Evolutionary conservation across 306 rosid species (phyloP), one percentile per base, ranked within the genome.

Genomic region (Spatholobus suberectus): DNA sequence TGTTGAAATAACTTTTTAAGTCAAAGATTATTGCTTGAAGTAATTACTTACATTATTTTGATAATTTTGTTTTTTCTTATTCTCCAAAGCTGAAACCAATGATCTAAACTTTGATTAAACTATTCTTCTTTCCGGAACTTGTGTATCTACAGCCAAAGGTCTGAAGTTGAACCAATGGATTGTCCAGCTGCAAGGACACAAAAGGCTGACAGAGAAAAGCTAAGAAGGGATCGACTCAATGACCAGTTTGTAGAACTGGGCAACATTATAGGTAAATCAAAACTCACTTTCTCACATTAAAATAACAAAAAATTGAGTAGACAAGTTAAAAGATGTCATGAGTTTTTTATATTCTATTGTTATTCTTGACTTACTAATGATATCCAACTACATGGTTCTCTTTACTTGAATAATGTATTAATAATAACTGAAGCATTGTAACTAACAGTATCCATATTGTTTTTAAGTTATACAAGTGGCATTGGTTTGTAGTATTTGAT

Each of bases 131-230:
- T 82, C 71, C 49, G 13, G 72, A 81, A 73, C 76, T 70, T 44
- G 38, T 24, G 37, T 81, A 6, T 75, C 78, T 89, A 82, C 79
- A 80, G 93, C 87, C 87, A 81, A 55, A 86, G 78, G 87, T 69
- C 80, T 82, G 92, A 90, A 76, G 89, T 85, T 57, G 88, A 91
- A 26, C 54, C 34, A 54, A 94, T 89, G 89, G 97, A 93, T 82
- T 54, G 88, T 81, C 21, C 87, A 76, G 86, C 90, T 77, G 89
- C 94, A 70, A 93, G 91, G 89, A 66, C 85, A 29, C 98, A 91
- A 82, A 95, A 95, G 91, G 97, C 98, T 65, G 97, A 90, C 83
- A 69, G 94, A 77, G 98, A 95, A 89, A 95, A 93, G 87, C 58
- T 91, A 55, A 93, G 97, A 87, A 90, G 97, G 89, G 94, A 89